Evolutionary conservation across 352 stramenopile species (phyloP).

Genomic region (Globisporangium middletonii): DNA sequence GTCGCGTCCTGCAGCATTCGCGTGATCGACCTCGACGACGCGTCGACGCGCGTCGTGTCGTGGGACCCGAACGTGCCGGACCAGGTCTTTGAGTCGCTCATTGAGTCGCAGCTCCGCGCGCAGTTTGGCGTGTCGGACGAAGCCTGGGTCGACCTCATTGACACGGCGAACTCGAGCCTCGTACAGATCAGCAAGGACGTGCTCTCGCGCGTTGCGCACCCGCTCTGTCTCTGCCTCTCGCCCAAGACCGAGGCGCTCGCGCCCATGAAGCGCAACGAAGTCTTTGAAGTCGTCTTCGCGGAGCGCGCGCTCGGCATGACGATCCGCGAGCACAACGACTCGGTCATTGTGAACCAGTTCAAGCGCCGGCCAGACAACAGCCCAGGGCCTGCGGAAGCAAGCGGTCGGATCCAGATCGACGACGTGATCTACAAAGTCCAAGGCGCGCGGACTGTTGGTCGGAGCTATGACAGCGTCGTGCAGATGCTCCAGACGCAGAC

Average conservation of each 20-base stretch:
- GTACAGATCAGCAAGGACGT: slow-evolving; percentile 81
- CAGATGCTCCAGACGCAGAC: slow-evolving; percentile 84
- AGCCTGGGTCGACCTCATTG: slow-evolving; percentile 83
- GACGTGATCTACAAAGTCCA: slow-evolving; percentile 88
- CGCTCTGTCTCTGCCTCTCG: slow-evolving; percentile 77
- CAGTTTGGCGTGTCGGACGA: slow-evolving; percentile 81
- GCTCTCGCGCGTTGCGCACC: slow-evolving; percentile 36
- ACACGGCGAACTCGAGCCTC: slow-evolving; percentile 72
- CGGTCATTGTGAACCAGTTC: slow-evolving; percentile 82
- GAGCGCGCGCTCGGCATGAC: slow-evolving; percentile 75
- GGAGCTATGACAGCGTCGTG: slow-evolving; percentile 77
- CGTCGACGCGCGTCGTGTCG: slow-evolving; percentile 61
- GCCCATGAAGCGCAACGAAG: slow-evolving; percentile 73
- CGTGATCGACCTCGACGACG: slow-evolving; percentile 83
- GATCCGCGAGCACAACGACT: slow-evolving; percentile 80
- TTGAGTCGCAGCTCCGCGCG: slow-evolving; percentile 67
- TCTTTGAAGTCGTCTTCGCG: slow-evolving; percentile 75
- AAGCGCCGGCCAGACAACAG: slow-evolving; percentile 54
- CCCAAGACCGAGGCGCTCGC: slow-evolving; percentile 78
- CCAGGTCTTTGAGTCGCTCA: slow-evolving; percentile 74
- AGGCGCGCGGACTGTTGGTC: slow-evolving; percentile 60
- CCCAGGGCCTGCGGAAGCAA: slow-evolving; percentile 47
- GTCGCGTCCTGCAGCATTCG: slow-evolving; percentile 44
- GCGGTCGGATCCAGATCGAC: slow-evolving; percentile 45
- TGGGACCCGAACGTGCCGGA: slow-evolving; percentile 79